Evolutionary conservation across 768 basidiomycete species (phyloP), one percentile per base, ranked within the genome.

Genomic region (Ramaria sp.): DNA sequence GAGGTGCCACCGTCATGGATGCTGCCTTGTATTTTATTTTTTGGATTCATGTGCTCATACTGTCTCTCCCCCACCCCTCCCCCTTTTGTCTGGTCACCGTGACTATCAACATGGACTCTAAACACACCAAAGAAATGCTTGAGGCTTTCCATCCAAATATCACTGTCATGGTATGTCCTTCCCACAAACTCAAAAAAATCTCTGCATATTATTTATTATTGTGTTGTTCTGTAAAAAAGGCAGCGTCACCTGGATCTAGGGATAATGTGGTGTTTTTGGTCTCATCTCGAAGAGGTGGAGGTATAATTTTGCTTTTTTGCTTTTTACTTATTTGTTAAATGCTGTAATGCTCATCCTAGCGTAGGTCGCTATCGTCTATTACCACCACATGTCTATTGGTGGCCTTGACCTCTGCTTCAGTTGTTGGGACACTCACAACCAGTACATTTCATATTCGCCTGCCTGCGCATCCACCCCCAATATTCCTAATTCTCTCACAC

Each of bases 391-490:
- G 2, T 87, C 85, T 60, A 82, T 96, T 52, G 96, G 96, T 22
- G 96, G 96, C 10, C 80, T 99, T 25, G 96, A 99, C 66, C 74
- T 96, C 16, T 97, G 92, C 71, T 96, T 93, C 61, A 96, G 96
- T 10, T 85, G 96, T 18, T 99, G 95, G 94, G 96, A 98, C 69
- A 90, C 88, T 0, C 81, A 89, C 63, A 85, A 72, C 38, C 88
- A 92, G 64, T 65, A 41, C 32, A 37, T n/a, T n/a, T n/a, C n/a
- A n/a, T n/a, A n/a, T n/a, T n/a, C n/a, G n/a, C n/a, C n/a, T n/a
- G n/a, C n/a, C n/a, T n/a, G n/a, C n/a, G n/a, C n/a, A n/a, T n/a
- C n/a, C n/a, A n/a, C n/a, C n/a, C n/a, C n/a, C n/a, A n/a, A n/a
- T n/a, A n/a, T n/a, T n/a, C n/a, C n/a, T n/a, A n/a, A n/a, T n/a